Conservation (phyloP, 208 protist species). For the Leishmania lainsoni region DNA sequence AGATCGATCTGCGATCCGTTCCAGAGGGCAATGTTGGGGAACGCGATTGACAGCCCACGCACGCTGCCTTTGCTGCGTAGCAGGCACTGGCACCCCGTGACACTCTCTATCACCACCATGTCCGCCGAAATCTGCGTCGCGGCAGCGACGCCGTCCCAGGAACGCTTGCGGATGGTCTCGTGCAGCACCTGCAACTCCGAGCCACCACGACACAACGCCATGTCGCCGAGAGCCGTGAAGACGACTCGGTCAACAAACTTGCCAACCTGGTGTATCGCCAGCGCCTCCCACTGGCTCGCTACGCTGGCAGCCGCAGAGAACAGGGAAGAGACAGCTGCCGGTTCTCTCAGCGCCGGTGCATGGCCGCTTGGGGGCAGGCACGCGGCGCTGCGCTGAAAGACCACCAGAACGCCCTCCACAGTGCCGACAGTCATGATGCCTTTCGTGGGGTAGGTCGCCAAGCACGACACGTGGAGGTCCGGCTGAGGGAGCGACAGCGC, state of each 20-base stretch:
- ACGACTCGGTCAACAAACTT: slow-evolving; percentile 64
- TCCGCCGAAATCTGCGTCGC: slow-evolving; percentile 88
- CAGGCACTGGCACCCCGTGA: slow-evolving; percentile 84
- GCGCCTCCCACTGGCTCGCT: slow-evolving; percentile 65
- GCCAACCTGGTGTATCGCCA: slow-evolving; percentile 70
- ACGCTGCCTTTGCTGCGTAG: slow-evolving; percentile 75
- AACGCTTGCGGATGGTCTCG: slow-evolving; percentile 83
- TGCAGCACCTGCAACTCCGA: slow-evolving; percentile 81
- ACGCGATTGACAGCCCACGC: slow-evolving; percentile 79
- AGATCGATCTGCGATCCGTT: slow-evolving; percentile 86
- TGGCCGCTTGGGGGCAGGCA: neutral
- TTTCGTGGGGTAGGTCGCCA: slow-evolving; percentile 42
- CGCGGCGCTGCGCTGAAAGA: slow-evolving; percentile 49
- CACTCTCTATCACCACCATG: slow-evolving; percentile 87
- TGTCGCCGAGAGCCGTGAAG: slow-evolving; percentile 60
- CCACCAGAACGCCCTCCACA: slow-evolving; percentile 62
- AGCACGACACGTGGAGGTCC: slow-evolving; percentile 52
- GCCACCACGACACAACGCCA: slow-evolving; percentile 55
- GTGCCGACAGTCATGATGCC: slow-evolving; percentile 63
- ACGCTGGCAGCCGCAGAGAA: slow-evolving; percentile 27
- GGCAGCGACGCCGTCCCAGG: slow-evolving; percentile 82
- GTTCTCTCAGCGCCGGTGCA: neutral
- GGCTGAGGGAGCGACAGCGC: slow-evolving; percentile 62
- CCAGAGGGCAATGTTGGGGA: slow-evolving; percentile 90
- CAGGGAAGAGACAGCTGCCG: neutral